phyloP scores from a whole-genome alignment of 2,329 filamentous ascomycete species.

The Colletotrichum tropicale region DNA sequence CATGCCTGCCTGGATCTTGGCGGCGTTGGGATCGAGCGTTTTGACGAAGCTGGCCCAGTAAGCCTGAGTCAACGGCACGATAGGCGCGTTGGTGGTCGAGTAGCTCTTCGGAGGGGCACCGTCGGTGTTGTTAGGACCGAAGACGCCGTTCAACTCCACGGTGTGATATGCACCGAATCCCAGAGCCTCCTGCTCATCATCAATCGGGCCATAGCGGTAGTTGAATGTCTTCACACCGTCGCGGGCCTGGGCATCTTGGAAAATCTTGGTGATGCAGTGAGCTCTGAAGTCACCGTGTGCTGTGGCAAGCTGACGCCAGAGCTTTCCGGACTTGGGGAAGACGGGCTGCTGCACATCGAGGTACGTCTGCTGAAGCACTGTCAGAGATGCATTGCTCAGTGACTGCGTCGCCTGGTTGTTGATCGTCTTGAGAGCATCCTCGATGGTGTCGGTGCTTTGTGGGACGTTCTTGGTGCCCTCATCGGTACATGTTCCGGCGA shows the following conservation, averaged over 20 bases:
- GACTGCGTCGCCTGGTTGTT: constrained; percentile 38
- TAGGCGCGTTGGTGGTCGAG: constrained; percentile 54
- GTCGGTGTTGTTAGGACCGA: constrained; percentile 62
- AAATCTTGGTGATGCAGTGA: constrained; percentile 37
- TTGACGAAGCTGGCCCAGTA: constrained; percentile 81
- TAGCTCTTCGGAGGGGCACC: constrained; percentile 60
- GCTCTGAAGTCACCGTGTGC: constrained; percentile 39
- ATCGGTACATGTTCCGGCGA: constrained; percentile 46
- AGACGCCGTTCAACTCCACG: constrained; percentile 70
- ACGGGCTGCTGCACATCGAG: constrained; percentile 35
- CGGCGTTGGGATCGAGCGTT: constrained; percentile 66
- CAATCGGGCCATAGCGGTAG: constrained; percentile 73
- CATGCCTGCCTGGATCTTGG: constrained; percentile 47
- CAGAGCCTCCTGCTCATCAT: constrained; percentile 52
- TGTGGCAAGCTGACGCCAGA: constrained; percentile 40
- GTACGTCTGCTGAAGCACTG: constrained; percentile 36
- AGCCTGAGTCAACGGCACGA: constrained; percentile 66
- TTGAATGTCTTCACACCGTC: constrained; percentile 57
- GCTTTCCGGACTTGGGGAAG: constrained; percentile 35
- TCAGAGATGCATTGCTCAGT: constrained; percentile 33
- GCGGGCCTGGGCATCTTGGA: constrained; percentile 30
- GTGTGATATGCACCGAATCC: constrained; percentile 72
- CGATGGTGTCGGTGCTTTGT: constrained; percentile 32
- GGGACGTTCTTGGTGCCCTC: constrained; percentile 40
- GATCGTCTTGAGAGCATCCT: constrained; percentile 36